Evolutionary conservation across 768 basidiomycete species (phyloP).

Genomic region (Pholiota molesta): DNA sequence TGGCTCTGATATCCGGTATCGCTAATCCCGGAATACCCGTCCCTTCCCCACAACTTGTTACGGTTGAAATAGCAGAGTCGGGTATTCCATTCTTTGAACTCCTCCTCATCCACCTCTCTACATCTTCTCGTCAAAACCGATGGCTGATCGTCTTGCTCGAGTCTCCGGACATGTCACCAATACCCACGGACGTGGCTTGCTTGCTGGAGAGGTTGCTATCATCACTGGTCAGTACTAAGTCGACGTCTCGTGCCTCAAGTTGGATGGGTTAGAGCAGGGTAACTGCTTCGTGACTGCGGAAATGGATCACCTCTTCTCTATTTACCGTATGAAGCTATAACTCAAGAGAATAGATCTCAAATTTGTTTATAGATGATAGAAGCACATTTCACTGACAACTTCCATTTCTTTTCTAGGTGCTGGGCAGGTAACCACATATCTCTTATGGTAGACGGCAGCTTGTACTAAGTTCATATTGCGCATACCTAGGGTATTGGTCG

Average conservation of each 20-base stretch:
- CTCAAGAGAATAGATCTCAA: too few relatives aligned
- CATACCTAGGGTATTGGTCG: constrained; percentile 72
- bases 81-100: not conserved
- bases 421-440: constrained; percentile 56
- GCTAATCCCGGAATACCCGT: not conserved
- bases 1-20: not conserved
- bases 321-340: not conserved
- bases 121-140: constrained; percentile 21
- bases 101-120: constrained; percentile 1
- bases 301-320: not conserved
- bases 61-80: not conserved
- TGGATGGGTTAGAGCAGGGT: not conserved
- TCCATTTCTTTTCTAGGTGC: constrained; percentile 50
- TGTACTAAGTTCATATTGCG: not conserved
- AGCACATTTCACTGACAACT: not conserved
- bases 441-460: not conserved
- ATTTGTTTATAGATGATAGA: not conserved
- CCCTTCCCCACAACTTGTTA: not conserved
- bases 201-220: constrained; percentile 81
- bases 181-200: constrained; percentile 55
- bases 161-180: constrained; percentile 72
- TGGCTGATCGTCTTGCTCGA: constrained; percentile 66
- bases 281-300: not conserved
- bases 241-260: not conserved
- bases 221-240: constrained; percentile 65